Evolutionary conservation across 2,329 filamentous ascomycete genomes (phyloP).

Genomic region (Tolypocladium nubicola): DNA sequence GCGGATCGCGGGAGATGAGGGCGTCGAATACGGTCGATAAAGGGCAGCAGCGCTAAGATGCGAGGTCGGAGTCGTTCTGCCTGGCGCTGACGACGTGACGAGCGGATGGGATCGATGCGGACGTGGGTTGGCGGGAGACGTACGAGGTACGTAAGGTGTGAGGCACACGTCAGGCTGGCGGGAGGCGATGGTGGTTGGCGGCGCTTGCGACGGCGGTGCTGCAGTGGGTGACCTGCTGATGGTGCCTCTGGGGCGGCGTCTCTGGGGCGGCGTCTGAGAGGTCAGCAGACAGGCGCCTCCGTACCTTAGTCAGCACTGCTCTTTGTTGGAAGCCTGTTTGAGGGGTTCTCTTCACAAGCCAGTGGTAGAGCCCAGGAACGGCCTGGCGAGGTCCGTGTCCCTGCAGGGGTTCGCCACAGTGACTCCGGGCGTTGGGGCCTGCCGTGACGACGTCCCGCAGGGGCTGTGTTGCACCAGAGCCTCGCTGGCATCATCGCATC

Average conservation of each 20-base stretch:
- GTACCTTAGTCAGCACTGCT: not conserved
- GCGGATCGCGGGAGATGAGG: not conserved
- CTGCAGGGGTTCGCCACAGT: not conserved
- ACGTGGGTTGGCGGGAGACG: not conserved
- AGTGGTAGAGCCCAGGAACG: not conserved
- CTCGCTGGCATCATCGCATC: slow-evolving; percentile 2
- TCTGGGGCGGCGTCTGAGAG: not conserved
- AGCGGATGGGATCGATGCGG: slow-evolving; percentile 1
- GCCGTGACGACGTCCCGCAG: not conserved
- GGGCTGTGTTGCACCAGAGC: not conserved
- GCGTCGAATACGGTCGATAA: not conserved
- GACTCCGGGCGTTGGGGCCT: too few relatives aligned
- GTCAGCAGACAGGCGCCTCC: not conserved
- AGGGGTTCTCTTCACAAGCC: not conserved
- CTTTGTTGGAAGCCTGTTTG: not conserved
- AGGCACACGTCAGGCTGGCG: slow-evolving; percentile 12
- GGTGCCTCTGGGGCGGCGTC: not conserved
- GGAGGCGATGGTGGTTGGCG: slow-evolving; percentile 5
- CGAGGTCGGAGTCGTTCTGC: slow-evolving; percentile 1
- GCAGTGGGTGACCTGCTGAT: slow-evolving; percentile 1
- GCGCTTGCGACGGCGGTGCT: not conserved
- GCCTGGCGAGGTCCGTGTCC: not conserved
- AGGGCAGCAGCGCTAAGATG: not conserved
- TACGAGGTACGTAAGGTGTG: slow-evolving; percentile 5
- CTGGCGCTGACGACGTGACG: slow-evolving; percentile 6